A percentile compares a stretch with the other conserved stretches of the same genome.
These are phyloP conservation scores for Aureobasidium sp. DNA, from an alignment of 2,329 filamentous ascomycete species.

Conservation along the genomic window DNA sequence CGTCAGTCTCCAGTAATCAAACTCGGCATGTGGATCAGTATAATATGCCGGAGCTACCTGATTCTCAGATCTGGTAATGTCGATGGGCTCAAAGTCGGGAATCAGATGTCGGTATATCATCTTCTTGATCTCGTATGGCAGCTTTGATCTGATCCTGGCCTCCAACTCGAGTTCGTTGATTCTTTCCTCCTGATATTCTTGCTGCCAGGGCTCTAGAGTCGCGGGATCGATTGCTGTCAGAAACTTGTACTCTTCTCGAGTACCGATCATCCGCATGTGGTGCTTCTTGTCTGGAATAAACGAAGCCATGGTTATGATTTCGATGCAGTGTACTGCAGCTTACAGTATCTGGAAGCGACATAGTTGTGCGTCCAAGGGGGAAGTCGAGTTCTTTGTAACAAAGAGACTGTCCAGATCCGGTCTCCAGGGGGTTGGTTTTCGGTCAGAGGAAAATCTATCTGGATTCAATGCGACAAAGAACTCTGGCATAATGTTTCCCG, in stretches of 20 bases:
- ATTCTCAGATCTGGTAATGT: not conserved
- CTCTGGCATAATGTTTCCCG: not conserved
- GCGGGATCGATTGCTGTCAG: not conserved
- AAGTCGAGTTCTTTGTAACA: not conserved
- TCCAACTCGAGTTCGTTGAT: not conserved
- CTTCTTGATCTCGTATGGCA: not conserved
- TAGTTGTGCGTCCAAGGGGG: not conserved
- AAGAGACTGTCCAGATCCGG: not conserved
- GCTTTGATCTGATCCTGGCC: not conserved
- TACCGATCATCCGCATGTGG: not conserved
- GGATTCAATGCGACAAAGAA: too few relatives aligned
- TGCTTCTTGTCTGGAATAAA: not conserved
- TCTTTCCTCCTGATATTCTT: not conserved
- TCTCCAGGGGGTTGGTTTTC: not conserved
- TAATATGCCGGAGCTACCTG: not conserved
- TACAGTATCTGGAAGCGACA: too few relatives aligned
- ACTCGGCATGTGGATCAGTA: not conserved
- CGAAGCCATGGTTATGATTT: not conserved
- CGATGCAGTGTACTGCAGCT: not conserved
- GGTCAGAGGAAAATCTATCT: not conserved
- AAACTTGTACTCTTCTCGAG: not conserved
- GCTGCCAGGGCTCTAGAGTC: not conserved
- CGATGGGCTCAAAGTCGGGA: not conserved
- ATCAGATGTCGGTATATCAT: not conserved
- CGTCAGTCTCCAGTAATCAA: not conserved